Conservation (phyloP, 176 grass and related monocot genomes). For the Raddia guianensis region DNA sequence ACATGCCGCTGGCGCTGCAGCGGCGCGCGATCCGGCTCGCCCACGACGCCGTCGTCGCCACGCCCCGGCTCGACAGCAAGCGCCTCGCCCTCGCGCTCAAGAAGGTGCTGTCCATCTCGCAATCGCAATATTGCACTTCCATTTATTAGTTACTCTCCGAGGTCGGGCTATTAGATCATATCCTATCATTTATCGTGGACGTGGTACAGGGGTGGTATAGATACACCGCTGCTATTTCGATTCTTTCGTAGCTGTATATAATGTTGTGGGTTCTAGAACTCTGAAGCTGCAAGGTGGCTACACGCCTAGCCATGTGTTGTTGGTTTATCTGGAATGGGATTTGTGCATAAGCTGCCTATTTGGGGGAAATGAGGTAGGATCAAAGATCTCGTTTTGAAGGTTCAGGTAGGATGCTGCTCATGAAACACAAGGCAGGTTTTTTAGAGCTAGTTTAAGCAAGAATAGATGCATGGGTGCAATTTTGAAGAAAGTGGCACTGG, state of each 20-base stretch:
- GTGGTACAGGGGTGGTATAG: neutral
- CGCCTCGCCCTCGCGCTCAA: constrained; percentile 83
- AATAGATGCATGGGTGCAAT: neutral
- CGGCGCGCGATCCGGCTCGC: constrained; percentile 73
- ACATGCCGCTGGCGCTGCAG: constrained; percentile 78
- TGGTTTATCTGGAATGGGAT: neutral
- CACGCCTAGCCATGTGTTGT: neutral
- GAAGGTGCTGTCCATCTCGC: constrained; percentile 52
- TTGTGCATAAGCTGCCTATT: neutral
- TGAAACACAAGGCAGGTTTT: neutral
- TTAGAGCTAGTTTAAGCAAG: neutral
- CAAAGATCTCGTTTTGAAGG: neutral
- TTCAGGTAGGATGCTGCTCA: neutral
- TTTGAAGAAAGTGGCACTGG: neutral
- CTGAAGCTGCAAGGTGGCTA: neutral
- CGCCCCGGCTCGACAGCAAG: constrained; percentile 81
- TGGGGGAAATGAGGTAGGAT: neutral
- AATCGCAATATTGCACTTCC: neutral
- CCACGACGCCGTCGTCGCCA: constrained; percentile 58
- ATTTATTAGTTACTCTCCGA: neutral
- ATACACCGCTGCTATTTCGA: neutral
- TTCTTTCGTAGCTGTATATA: neutral
- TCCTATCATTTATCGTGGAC: constrained; percentile 26
- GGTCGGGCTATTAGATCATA: neutral
- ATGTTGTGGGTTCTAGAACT: neutral